These are phyloP conservation scores for Rhodosporidiobolus odoratus DNA, from an alignment of 768 basidiomycete species.

Conservation along the genomic window DNA sequence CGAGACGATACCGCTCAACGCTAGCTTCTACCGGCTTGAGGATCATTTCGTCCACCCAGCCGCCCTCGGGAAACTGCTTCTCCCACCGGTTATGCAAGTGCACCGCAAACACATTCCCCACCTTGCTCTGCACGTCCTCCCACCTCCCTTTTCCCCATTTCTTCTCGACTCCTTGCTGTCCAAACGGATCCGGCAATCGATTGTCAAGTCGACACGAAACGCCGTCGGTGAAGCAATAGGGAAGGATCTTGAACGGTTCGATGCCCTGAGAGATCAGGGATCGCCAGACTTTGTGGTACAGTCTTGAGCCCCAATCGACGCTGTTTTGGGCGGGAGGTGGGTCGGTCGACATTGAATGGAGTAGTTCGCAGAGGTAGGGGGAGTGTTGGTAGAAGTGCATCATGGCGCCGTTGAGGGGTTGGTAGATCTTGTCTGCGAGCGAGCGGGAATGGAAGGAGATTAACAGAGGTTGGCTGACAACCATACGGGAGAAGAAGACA, in stretches of 20 bases:
- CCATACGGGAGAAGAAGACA: neutral
- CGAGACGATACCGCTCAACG: neutral
- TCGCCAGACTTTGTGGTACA: constrained; percentile 88
- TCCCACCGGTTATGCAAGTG: constrained; percentile 97
- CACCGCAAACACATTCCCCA: constrained; percentile 74
- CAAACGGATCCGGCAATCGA: constrained; percentile 86
- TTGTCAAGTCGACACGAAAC: constrained; percentile 88
- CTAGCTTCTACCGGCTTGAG: constrained; percentile 45
- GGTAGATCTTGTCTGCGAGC: constrained; percentile 62
- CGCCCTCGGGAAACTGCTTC: constrained; percentile 70
- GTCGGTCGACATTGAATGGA: constrained; percentile 77
- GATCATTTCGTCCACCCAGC: constrained; percentile 81
- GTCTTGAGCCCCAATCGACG: constrained; percentile 87
- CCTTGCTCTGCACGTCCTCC: constrained; percentile 58
- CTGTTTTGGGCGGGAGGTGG: constrained; percentile 67
- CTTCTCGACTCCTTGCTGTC: constrained; percentile 49
- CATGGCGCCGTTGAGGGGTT: constrained; percentile 82
- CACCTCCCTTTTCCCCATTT: constrained; percentile 59
- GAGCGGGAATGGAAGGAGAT: neutral
- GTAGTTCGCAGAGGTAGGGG: constrained; percentile 94
- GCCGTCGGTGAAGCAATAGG: constrained; percentile 91
- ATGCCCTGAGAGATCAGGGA: constrained; percentile 66
- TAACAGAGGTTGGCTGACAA: neutral
- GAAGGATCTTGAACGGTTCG: constrained; percentile 83
- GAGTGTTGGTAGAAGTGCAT: constrained; percentile 89